phyloP scores from a whole-genome alignment of 306 rosid genomes.

The Oxytropis ochrocephala region DNA sequence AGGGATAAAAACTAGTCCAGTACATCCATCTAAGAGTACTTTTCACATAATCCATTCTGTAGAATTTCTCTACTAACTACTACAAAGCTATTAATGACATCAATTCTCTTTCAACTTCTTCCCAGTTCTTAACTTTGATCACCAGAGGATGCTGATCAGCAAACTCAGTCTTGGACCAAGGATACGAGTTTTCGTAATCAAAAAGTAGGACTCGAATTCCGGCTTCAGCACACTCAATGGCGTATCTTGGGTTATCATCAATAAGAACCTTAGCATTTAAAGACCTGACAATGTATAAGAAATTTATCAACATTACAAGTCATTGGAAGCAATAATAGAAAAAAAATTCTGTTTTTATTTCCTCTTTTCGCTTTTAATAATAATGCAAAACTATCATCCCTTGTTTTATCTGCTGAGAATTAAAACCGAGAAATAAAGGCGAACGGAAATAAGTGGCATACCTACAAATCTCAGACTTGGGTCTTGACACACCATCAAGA shows the following conservation, averaged over 20 bases:
- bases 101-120: conserved; percentile 69
- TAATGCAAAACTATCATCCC: no score
- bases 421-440: conserved; percentile 3
- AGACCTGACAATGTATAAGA: conserved; percentile 36
- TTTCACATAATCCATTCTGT: not conserved
- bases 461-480: conserved; percentile 90
- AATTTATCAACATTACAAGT: conserved; percentile 12
- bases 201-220: conserved; percentile 80
- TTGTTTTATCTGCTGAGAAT: no score
- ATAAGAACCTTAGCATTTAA: conserved; percentile 66
- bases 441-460: conserved; percentile 14
- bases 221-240: conserved; percentile 74
- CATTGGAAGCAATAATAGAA: not conserved
- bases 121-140: conserved; percentile 72
- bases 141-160: conserved; percentile 56
- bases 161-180: conserved; percentile 66
- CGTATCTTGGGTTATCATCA: conserved; percentile 86
- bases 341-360: no score
- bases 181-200: conserved; percentile 80
- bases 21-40: not conserved
- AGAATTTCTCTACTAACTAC: conserved; percentile 4
- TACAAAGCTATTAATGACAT: conserved; percentile 33
- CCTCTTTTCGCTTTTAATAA: no score
- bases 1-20: not conserved
- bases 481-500: conserved; percentile 64